Percentiles rank a stretch among this genome's conserved stretches.
Evolutionary conservation across 2,329 filamentous ascomycete species (phyloP).

Genomic region (Colletotrichum kahawae): DNA sequence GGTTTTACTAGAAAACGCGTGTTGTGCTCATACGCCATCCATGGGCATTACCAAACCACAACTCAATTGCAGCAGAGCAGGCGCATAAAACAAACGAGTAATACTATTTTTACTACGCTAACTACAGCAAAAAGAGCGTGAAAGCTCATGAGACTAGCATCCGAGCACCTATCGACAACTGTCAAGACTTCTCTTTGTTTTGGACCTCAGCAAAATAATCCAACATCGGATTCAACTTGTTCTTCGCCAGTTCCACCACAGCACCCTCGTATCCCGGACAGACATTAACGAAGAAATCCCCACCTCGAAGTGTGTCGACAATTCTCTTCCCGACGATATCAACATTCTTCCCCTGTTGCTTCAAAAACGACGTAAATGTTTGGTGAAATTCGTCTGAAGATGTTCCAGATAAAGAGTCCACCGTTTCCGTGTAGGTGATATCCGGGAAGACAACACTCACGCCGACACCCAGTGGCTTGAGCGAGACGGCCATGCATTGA

Average conservation of each 20-base stretch:
- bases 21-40: no score
- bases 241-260: neutral
- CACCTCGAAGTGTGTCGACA: neutral
- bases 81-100: no score
- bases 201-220: neutral
- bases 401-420: neutral
- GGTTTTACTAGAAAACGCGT: no score
- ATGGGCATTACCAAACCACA: no score
- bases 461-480: neutral
- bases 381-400: neutral
- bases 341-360: neutral
- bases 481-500: neutral
- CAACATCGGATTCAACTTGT: neutral
- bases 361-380: neutral
- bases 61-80: no score
- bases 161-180: no score
- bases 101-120: no score
- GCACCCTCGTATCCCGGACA: neutral
- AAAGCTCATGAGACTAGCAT: no score
- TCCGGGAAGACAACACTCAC: neutral
- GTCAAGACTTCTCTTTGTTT: neutral
- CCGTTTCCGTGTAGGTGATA: neutral
- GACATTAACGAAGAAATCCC: neutral
- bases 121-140: no score
- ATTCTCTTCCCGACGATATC: neutral